Percentiles rank a stretch among this genome's conserved stretches.
These are phyloP conservation scores for Margaritispora aquatica DNA, from an alignment of 495 filamentous ascomycete species.

Conservation along the genomic window DNA sequence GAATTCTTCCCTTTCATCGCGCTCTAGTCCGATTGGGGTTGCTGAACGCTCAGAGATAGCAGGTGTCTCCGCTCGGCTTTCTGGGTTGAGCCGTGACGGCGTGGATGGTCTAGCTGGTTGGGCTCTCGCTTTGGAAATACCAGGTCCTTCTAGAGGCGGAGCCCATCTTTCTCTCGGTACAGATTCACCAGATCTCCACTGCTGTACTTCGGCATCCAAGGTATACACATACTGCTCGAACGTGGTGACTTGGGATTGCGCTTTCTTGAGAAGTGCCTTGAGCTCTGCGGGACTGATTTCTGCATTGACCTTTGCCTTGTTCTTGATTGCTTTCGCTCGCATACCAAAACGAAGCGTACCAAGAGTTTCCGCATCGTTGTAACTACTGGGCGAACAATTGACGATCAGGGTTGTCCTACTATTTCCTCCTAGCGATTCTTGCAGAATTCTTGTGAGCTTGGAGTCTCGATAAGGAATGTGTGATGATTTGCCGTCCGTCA, in stretches of 20 bases:
- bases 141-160: conserved; percentile 47
- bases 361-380: conserved; percentile 94
- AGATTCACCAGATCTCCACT: conserved; percentile 81
- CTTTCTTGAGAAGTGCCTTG: conserved; percentile 85
- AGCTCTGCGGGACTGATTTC: conserved; percentile 93
- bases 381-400: conserved; percentile 96
- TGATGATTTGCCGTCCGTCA: conserved; percentile 97
- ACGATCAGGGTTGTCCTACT: conserved; percentile 95
- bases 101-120: conserved; percentile 66
- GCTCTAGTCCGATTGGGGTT: conserved; percentile 85
- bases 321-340: conserved; percentile 97
- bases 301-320: conserved; percentile 99
- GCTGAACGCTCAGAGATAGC: conserved; percentile 64
- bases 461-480: conserved; percentile 97
- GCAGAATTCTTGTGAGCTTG: conserved; percentile 92
- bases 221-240: conserved; percentile 80
- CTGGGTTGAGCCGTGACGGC: conserved; percentile 71
- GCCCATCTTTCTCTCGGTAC: conserved; percentile 86
- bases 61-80: conserved; percentile 73
- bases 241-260: conserved; percentile 79
- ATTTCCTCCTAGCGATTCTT: conserved; percentile 95
- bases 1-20: conserved; percentile 96
- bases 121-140: conserved; percentile 50
- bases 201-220: conserved; percentile 77
- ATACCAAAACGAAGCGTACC: conserved; percentile 94